Percentiles rank a stretch among this genome's conserved stretches.
Evolutionary conservation across 1,284 basidiomycete species (phyloP).

Genomic region (Bondarzewia mesenterica): DNA sequence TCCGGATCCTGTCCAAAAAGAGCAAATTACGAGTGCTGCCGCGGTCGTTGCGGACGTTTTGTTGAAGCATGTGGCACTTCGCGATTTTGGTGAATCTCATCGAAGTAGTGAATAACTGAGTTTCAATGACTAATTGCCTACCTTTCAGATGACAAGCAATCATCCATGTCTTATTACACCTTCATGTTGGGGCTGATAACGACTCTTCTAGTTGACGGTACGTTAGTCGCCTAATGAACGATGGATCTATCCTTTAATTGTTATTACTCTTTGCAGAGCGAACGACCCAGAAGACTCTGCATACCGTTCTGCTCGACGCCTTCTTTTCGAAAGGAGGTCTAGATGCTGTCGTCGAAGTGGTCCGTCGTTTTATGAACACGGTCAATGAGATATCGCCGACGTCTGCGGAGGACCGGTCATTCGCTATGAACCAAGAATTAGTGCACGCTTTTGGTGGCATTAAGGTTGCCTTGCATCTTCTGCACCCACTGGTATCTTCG

Average conservation of each 20-base stretch:
- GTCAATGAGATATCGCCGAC: slow-evolving; percentile 46
- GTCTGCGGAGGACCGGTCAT: slow-evolving; percentile 45
- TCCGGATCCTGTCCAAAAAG: slow-evolving; percentile 71
- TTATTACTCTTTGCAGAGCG: slow-evolving; percentile 45
- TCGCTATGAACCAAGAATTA: slow-evolving; percentile 52
- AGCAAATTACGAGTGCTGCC: slow-evolving; percentile 69
- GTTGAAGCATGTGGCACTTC: slow-evolving; percentile 61
- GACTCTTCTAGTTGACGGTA: slow-evolving; percentile 80
- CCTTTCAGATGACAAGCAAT: slow-evolving; percentile 41
- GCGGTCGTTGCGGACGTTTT: slow-evolving; percentile 67
- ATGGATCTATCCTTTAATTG: slow-evolving; percentile 3
- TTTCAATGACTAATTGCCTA: slow-evolving; percentile 5
- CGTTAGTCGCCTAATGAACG: slow-evolving; percentile 17
- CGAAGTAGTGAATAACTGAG: slow-evolving; percentile 5
- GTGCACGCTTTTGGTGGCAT: slow-evolving; percentile 75
- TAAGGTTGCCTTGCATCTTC: slow-evolving; percentile 74
- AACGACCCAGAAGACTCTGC: slow-evolving; percentile 63
- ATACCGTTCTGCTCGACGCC: slow-evolving; percentile 75
- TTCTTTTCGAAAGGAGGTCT: slow-evolving; percentile 74
- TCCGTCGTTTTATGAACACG: slow-evolving; percentile 45
- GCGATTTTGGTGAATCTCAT: slow-evolving; percentile 39
- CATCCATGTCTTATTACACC: slow-evolving; percentile 63
- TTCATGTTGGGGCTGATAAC: slow-evolving; percentile 70
- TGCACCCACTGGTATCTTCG: slow-evolving; percentile 72
- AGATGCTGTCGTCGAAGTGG: slow-evolving; percentile 57